These are phyloP conservation scores for Letharia columbiana DNA, from an alignment of 495 filamentous ascomycete species.

Conservation along the genomic window DNA sequence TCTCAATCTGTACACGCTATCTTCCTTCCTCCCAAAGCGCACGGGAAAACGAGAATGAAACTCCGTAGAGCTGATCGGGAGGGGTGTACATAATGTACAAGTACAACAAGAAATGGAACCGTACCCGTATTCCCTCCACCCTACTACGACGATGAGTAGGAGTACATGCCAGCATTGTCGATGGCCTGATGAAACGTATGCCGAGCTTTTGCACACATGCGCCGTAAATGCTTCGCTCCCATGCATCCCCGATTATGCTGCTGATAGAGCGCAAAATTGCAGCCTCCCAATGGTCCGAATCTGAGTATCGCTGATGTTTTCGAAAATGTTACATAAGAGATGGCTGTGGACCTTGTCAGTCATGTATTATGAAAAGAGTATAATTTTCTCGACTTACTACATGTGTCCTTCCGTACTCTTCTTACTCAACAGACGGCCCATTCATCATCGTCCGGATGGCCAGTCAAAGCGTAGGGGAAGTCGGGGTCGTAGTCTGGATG, in stretches of 20 bases:
- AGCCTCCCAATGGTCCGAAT: constrained; percentile 12
- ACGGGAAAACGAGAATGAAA: neutral
- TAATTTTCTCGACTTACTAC: neutral
- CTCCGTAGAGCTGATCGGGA: neutral
- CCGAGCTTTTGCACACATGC: constrained; percentile 1
- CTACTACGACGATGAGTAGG: neutral
- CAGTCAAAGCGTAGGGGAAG: constrained; percentile 24
- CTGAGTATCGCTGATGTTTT: neutral
- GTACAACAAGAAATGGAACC: constrained; percentile 2
- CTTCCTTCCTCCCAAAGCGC: neutral
- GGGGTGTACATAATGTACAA: constrained; percentile 9
- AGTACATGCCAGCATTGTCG: constrained; percentile 4
- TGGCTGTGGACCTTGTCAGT: neutral
- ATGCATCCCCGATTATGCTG: constrained; percentile 6
- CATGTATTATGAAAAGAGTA: neutral
- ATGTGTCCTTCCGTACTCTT: neutral
- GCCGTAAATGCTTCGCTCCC: constrained; percentile 12
- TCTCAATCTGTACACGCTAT: neutral
- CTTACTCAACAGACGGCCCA: constrained; percentile 36
- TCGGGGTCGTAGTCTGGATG: constrained; percentile 25
- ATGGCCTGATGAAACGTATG: neutral
- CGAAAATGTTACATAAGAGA: constrained; percentile 3
- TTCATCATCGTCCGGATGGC: constrained; percentile 52
- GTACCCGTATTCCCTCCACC: neutral
- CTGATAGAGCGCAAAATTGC: constrained; percentile 5